These are phyloP conservation scores for Usnea hakonensis DNA, from an alignment of 495 filamentous ascomycete genomes.

Conservation along the genomic window DNA sequence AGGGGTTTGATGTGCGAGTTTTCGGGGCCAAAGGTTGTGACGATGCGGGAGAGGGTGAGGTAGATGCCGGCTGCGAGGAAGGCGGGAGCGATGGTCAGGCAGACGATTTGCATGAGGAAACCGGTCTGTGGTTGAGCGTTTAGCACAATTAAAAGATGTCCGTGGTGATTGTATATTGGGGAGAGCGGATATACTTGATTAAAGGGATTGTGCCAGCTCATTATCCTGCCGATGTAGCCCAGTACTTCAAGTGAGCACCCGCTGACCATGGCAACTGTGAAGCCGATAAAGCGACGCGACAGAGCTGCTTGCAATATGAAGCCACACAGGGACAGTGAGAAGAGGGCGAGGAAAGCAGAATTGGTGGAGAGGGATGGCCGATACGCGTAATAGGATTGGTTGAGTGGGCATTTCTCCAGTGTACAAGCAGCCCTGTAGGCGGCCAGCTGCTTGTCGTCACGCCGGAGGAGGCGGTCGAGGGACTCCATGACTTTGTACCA, in stretches of 20 bases:
- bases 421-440: conserved; percentile 11
- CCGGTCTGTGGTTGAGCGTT: conserved; percentile 25
- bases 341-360: conserved; percentile 50
- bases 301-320: conserved; percentile 40
- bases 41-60: conserved; percentile 49
- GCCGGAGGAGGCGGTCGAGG: not conserved
- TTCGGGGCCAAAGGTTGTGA: conserved; percentile 42
- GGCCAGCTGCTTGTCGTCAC: not conserved
- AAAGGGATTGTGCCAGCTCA: conserved; percentile 53
- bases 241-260: conserved; percentile 41
- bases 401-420: conserved; percentile 5
- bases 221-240: conserved; percentile 53
- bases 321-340: conserved; percentile 39
- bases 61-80: conserved; percentile 59
- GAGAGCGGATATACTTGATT: conserved; percentile 21
- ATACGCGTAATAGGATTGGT: conserved; percentile 45
- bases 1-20: conserved; percentile 48
- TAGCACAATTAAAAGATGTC: not conserved
- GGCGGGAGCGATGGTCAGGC: conserved; percentile 55
- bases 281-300: conserved; percentile 53
- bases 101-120: conserved; percentile 59
- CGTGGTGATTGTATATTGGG: not conserved
- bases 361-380: conserved; percentile 55
- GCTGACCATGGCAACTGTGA: conserved; percentile 42
- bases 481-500: not conserved